Percentiles rank a stretch among this genome's conserved stretches.
phyloP scores from a whole-genome alignment of 1,284 basidiomycete species.

The Malassezia vespertilionis region DNA sequence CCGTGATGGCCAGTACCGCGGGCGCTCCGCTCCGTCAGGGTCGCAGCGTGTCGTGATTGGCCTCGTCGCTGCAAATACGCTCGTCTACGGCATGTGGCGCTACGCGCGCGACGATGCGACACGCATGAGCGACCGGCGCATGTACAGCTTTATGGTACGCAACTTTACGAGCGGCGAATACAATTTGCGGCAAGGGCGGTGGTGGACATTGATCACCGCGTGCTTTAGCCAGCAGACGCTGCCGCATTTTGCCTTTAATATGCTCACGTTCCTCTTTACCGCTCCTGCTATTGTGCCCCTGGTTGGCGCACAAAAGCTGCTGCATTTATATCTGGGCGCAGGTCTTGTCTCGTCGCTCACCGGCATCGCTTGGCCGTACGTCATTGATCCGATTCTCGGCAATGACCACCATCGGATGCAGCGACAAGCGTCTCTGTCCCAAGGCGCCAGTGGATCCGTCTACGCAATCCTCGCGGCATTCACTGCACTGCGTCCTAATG shows the following conservation, averaged over 20 bases:
- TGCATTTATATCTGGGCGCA: constrained; percentile 64
- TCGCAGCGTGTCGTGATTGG: background rate
- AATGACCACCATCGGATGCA: constrained; percentile 5
- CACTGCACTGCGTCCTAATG: constrained; percentile 59
- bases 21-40: background rate
- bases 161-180: constrained; percentile 58
- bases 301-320: constrained; percentile 61
- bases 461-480: constrained; percentile 58
- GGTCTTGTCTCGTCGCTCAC: constrained; percentile 18
- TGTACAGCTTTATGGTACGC: constrained; percentile 56
- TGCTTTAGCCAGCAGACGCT: constrained; percentile 26
- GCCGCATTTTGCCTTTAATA: constrained; percentile 62
- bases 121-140: constrained; percentile 53
- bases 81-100: constrained; percentile 26
- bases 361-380: constrained; percentile 45
- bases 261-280: constrained; percentile 68
- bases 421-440: constrained; percentile 3
- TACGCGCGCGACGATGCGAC: constrained; percentile 18
- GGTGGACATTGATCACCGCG: constrained; percentile 72
- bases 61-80: constrained; percentile 23
- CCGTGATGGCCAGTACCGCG: too few relatives aligned
- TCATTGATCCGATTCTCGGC: constrained; percentile 13
- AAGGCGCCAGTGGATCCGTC: constrained; percentile 53
- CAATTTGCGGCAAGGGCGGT: constrained; percentile 60
- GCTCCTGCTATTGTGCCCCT: constrained; percentile 60